Conservation (phyloP, 805 yeast species). For the Hanseniaspora thailandica region DNA sequence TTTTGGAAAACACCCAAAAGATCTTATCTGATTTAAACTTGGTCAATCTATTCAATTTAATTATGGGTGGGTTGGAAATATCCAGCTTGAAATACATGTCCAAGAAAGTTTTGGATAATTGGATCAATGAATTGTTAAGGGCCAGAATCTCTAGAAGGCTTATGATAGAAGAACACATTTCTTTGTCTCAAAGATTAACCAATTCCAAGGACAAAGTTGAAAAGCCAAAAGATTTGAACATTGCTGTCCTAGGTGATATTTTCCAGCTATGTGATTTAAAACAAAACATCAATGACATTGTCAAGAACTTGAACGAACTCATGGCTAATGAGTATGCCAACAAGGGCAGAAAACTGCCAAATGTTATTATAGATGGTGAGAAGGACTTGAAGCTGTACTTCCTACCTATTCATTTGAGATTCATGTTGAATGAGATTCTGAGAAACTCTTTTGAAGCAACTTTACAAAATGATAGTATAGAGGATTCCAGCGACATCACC, state of each 20-base stretch:
- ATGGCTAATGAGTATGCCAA: conserved; percentile 44
- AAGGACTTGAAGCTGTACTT: conserved; percentile 61
- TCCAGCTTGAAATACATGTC: conserved; percentile 49
- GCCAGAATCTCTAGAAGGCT: conserved; percentile 83
- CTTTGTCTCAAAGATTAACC: conserved; percentile 43
- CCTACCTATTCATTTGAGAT: conserved; percentile 74
- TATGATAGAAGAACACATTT: conserved; percentile 81
- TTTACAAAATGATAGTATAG: conserved; percentile 35
- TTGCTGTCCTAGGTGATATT: conserved; percentile 62
- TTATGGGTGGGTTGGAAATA: conserved; percentile 86
- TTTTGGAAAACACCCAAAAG: conserved; percentile 51
- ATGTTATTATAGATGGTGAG: conserved; percentile 64
- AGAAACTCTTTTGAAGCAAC: conserved; percentile 81
- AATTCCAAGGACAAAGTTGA: conserved; percentile 31
- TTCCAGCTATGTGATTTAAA: conserved; percentile 67
- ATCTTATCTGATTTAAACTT: conserved; percentile 68
- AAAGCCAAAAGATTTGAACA: conserved; percentile 33
- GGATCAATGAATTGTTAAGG: conserved; percentile 66
- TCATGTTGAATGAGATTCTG: conserved; percentile 74
- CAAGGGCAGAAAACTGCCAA: conserved; percentile 53
- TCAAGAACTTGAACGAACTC: conserved; percentile 40
- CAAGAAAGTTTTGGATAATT: conserved; percentile 50
- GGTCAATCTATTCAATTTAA: conserved; percentile 69
- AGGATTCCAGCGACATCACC: conserved; percentile 36
- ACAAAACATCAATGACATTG: conserved; percentile 44